Evolutionary conservation across 805 yeast genomes (phyloP).

Genomic region (Monosporozyma unispora): DNA sequence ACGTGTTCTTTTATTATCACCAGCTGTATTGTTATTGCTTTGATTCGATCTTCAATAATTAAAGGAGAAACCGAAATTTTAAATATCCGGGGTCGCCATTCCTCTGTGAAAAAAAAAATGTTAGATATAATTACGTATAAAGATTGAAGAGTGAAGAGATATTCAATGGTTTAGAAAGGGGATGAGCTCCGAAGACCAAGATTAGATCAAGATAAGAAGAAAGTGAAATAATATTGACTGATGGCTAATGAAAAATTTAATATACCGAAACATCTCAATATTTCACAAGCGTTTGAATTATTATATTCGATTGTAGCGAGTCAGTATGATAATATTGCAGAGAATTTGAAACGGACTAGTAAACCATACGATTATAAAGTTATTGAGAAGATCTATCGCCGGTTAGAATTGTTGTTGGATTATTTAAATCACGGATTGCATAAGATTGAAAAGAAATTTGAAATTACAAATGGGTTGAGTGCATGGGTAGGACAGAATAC

Average conservation of each 20-base stretch:
- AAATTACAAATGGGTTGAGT: slow-evolving; percentile 11
- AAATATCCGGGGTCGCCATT: background rate
- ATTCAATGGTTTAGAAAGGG: background rate
- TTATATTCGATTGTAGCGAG: slow-evolving; percentile 22
- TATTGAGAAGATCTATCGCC: slow-evolving; percentile 10
- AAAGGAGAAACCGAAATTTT: background rate
- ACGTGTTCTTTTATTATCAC: no score
- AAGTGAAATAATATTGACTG: background rate
- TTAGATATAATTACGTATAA: background rate
- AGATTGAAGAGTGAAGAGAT: background rate
- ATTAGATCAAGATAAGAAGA: background rate
- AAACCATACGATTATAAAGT: slow-evolving; percentile 5
- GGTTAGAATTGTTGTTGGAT: slow-evolving; percentile 12
- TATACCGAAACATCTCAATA: slow-evolving; percentile 24
- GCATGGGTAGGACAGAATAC: slow-evolving; percentile 7
- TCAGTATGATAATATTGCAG: slow-evolving; percentile 9
- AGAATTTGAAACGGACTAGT: slow-evolving; percentile 7
- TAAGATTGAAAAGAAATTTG: slow-evolving; percentile 16
- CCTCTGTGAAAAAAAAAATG: background rate
- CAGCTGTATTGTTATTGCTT: background rate
- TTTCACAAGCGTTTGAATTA: slow-evolving; percentile 23
- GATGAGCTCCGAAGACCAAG: background rate
- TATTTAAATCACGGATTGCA: slow-evolving; percentile 23
- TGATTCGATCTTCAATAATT: background rate
- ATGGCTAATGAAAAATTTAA: slow-evolving; percentile 22